These are phyloP conservation scores for Ustilago nuda DNA, from an alignment of 1,284 basidiomycete species.

Conservation along the genomic window DNA sequence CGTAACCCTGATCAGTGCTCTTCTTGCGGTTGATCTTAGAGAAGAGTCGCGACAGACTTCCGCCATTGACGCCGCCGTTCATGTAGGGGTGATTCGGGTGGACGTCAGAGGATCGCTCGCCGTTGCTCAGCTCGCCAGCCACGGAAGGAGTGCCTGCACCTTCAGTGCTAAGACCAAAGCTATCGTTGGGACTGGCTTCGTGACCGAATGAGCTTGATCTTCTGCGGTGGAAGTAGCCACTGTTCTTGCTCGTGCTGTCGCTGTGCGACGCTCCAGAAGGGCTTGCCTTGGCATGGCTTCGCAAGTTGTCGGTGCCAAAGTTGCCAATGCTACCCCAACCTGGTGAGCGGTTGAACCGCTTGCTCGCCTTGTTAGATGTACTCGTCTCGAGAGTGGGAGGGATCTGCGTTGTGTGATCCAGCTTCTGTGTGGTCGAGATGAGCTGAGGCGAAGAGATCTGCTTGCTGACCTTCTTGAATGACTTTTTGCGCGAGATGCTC, in stretches of 20 bases:
- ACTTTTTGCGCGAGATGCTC: conserved; percentile 54
- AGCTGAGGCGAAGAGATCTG: conserved; percentile 60
- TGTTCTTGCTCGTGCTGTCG: conserved; percentile 27
- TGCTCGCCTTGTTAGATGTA: neutral
- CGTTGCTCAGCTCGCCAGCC: conserved; percentile 9
- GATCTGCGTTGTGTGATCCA: conserved; percentile 53
- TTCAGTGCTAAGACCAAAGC: conserved; percentile 10
- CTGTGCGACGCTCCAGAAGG: conserved; percentile 13
- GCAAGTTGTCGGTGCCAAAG: conserved; percentile 14
- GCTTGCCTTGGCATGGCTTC: conserved; percentile 25
- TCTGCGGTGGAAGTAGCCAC: conserved; percentile 38
- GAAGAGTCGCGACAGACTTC: conserved; percentile 48
- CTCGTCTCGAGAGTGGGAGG: conserved; percentile 15
- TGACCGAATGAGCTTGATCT: conserved; percentile 61
- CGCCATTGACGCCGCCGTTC: conserved; percentile 33
- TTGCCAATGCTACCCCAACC: conserved; percentile 33
- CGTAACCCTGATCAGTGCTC: conserved; percentile 23
- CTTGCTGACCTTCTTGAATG: conserved; percentile 55
- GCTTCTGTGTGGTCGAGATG: conserved; percentile 56
- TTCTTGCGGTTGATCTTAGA: conserved; percentile 50
- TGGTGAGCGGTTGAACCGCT: conserved; percentile 22
- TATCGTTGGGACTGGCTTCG: conserved; percentile 24
- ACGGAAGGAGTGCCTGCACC: neutral
- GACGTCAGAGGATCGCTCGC: conserved; percentile 7
- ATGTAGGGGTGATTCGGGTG: conserved; percentile 45